phyloP scores from a whole-genome alignment of 495 filamentous ascomycete genomes.

The Astrothelium subdiscretum region DNA sequence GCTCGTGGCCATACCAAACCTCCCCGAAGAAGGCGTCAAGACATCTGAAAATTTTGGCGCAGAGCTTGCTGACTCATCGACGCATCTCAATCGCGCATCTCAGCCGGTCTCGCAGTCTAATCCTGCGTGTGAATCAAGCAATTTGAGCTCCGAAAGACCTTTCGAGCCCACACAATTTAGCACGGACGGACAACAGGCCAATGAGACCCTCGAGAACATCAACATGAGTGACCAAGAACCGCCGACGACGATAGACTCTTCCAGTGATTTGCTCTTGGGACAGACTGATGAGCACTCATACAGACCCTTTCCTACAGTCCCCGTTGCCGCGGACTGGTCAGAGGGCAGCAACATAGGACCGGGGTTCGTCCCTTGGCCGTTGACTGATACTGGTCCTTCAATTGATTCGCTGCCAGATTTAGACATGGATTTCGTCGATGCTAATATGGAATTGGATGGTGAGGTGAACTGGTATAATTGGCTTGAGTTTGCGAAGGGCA shows the following conservation, averaged over 20 bases:
- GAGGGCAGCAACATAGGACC: constrained; percentile 5
- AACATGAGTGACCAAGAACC: not conserved
- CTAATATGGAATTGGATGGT: constrained; percentile 30
- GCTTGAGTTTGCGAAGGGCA: constrained; percentile 35
- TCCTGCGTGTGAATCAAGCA: not conserved
- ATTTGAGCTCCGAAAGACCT: not conserved
- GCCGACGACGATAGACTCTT: constrained; percentile 10
- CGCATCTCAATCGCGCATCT: not conserved
- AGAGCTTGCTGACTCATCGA: constrained; percentile 1
- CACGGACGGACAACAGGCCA: constrained; percentile 1
- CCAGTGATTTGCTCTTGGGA: constrained; percentile 3
- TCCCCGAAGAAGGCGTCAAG: not conserved
- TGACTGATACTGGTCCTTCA: constrained; percentile 20
- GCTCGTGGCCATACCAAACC: constrained; percentile 17
- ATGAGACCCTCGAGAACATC: constrained; percentile 11
- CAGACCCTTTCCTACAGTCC: not conserved
- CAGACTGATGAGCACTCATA: not conserved
- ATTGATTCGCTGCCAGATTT: constrained; percentile 18
- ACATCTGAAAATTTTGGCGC: not conserved
- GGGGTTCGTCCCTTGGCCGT: constrained; percentile 26
- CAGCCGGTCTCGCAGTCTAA: not conserved
- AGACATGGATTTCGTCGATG: constrained; percentile 22
- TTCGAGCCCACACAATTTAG: constrained; percentile 3
- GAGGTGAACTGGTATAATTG: constrained; percentile 40
- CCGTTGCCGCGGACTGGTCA: constrained; percentile 1